Evolutionary conservation across 1,139 yeast species (phyloP).

Genomic region (Meyerozyma guilliermondii): DNA sequence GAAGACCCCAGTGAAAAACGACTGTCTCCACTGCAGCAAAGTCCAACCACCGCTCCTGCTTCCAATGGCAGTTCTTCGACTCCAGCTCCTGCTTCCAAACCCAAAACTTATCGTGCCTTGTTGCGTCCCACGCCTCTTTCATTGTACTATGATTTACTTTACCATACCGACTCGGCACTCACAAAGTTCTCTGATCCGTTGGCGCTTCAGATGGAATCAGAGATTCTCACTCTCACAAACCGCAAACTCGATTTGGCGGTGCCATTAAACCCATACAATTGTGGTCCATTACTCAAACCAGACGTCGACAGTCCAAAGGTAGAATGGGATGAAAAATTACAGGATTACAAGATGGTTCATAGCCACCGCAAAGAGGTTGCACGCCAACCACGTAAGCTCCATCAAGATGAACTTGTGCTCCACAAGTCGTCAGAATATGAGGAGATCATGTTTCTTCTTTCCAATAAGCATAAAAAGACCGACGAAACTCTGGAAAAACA

Average conservation of each 20-base stretch:
- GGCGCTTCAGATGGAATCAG: conserved; percentile 77
- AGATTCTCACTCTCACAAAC: conserved; percentile 69
- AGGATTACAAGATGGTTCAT: conserved; percentile 28
- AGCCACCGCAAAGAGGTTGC: conserved; percentile 46
- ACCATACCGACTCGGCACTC: conserved; percentile 74
- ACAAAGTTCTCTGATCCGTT: conserved; percentile 75
- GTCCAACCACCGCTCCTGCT: conserved; percentile 4
- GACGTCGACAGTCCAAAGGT: conserved; percentile 41
- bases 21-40: conserved; percentile 3
- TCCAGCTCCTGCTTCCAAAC: conserved; percentile 26
- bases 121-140: conserved; percentile 78
- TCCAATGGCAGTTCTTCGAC: conserved; percentile 2
- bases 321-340: conserved; percentile 32
- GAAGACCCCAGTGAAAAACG: neutral
- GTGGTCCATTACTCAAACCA: conserved; percentile 44
- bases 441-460: conserved; percentile 66
- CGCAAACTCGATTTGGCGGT: conserved; percentile 73
- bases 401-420: conserved; percentile 40
- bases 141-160: conserved; percentile 77
- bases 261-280: conserved; percentile 61
- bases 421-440: conserved; percentile 88
- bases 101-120: conserved; percentile 71
- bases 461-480: conserved; percentile 34
- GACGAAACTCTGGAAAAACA: conserved; percentile 37
- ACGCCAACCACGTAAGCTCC: conserved; percentile 39